phyloP scores from a whole-genome alignment of 176 grass and related monocot species.

The Zoysia pacifica region DNA sequence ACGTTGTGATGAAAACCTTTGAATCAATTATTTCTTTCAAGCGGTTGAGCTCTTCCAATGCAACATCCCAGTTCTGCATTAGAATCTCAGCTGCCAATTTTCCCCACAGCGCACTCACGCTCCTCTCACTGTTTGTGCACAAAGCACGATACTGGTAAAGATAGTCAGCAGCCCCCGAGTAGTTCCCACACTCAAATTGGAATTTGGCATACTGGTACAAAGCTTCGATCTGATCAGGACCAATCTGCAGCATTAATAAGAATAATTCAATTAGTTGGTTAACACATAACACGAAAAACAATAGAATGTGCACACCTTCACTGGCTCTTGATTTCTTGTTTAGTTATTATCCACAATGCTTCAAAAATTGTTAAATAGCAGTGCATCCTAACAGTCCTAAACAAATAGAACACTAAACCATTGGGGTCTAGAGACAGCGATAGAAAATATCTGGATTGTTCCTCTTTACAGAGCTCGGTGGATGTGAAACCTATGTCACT shows the following conservation, averaged over 20 bases:
- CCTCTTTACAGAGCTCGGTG: not conserved
- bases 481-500: not conserved
- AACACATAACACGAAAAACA: not conserved
- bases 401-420: not conserved
- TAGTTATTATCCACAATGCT: not conserved
- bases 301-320: not conserved
- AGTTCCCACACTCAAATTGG: constrained; percentile 89
- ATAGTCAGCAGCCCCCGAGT: constrained; percentile 77
- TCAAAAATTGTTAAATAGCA: not conserved
- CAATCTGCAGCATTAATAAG: constrained; percentile 62
- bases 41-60: constrained; percentile 85
- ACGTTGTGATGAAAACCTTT: constrained; percentile 51
- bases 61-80: constrained; percentile 93
- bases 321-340: not conserved
- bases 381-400: not conserved
- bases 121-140: constrained; percentile 84
- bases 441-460: not conserved
- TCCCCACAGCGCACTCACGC: constrained; percentile 85
- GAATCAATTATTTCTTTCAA: constrained; percentile 97
- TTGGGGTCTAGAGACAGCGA: not conserved
- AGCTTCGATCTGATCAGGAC: constrained; percentile 82
- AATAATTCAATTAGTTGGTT: constrained; percentile 9
- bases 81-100: constrained; percentile 87
- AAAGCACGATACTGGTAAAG: constrained; percentile 82
- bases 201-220: constrained; percentile 91